Percentiles rank a stretch among this genome's conserved stretches.
Conservation (phyloP, 495 filamentous ascomycete genomes). For the Stereocaulon alpinum region DNA sequence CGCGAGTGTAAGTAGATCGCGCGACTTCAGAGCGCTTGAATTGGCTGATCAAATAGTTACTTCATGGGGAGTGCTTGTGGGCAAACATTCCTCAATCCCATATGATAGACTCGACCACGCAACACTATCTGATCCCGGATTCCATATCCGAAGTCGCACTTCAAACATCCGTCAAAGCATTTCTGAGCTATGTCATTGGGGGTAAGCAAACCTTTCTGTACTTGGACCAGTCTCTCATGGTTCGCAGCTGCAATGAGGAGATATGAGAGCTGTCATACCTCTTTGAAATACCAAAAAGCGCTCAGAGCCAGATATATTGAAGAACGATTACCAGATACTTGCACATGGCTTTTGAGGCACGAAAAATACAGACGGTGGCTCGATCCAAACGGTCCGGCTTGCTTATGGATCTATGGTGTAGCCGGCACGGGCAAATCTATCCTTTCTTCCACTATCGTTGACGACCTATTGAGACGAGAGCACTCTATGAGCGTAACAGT, state of each 20-base stretch:
- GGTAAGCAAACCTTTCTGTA: background rate
- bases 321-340: background rate
- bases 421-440: background rate
- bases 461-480: background rate
- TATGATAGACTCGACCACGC: background rate
- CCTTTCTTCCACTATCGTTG: background rate
- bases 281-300: background rate
- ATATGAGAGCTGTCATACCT: background rate
- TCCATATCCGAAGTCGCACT: background rate
- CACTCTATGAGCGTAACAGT: background rate
- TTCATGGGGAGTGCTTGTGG: conserved; percentile 1
- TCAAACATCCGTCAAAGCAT: background rate
- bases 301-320: background rate
- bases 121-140: background rate
- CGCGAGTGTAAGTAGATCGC: background rate
- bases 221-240: background rate
- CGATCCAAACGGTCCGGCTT: background rate
- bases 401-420: background rate
- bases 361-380: background rate
- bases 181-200: background rate
- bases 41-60: background rate
- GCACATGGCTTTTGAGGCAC: background rate
- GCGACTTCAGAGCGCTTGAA: background rate
- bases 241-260: background rate
- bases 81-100: background rate